Evolutionary conservation across 2,329 filamentous ascomycete genomes (phyloP).

Genomic region (Aspergillus sergii): DNA sequence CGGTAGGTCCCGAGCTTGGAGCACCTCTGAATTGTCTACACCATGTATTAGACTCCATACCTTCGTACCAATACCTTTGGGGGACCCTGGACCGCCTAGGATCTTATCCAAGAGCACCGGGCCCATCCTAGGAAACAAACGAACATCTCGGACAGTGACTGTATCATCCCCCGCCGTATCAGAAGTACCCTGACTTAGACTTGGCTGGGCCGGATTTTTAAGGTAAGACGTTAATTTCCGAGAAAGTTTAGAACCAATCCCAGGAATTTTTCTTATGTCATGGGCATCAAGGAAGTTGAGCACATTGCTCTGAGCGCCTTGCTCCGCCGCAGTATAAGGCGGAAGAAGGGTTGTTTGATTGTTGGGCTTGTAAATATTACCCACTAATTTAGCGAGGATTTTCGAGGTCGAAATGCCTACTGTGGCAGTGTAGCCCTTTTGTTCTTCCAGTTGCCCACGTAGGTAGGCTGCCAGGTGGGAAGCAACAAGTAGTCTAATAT

Average conservation of each 20-base stretch:
- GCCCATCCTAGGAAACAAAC: conserved; percentile 64
- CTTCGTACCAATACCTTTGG: conserved; percentile 70
- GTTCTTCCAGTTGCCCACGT: conserved; percentile 69
- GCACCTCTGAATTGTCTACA: conserved; percentile 74
- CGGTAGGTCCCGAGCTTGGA: conserved; percentile 70
- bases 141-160: conserved; percentile 68
- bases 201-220: neutral
- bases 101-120: conserved; percentile 67
- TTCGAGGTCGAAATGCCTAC: conserved; percentile 89
- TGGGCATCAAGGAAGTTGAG: conserved; percentile 72
- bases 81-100: conserved; percentile 69
- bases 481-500: conserved; percentile 69
- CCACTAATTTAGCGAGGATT: conserved; percentile 79
- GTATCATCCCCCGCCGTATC: neutral
- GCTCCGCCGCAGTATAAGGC: conserved; percentile 50
- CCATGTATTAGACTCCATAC: conserved; percentile 82
- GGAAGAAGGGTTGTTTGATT: conserved; percentile 83
- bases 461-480: conserved; percentile 80
- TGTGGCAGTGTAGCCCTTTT: conserved; percentile 83
- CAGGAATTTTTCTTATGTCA: conserved; percentile 78
- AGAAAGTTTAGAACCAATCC: conserved; percentile 79
- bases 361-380: conserved; percentile 81
- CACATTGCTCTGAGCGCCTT: conserved; percentile 52
- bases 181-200: neutral
- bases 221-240: conserved; percentile 56